These are phyloP conservation scores for Phialophora macrospora DNA, from an alignment of 2,329 filamentous ascomycete genomes.

Conservation along the genomic window DNA sequence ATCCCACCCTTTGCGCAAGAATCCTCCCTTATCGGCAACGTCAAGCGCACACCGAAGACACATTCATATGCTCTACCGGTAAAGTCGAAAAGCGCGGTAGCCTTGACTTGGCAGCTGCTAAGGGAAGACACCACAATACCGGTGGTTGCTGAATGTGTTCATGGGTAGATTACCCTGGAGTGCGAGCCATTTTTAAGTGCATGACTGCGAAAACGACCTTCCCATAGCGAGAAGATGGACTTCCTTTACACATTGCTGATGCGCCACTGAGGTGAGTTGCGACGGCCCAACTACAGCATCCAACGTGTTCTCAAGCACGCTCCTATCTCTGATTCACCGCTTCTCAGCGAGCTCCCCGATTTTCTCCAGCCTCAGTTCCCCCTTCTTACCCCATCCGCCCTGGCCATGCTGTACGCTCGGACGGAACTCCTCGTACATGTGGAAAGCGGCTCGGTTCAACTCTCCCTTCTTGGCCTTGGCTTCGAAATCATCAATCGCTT, in stretches of 20 bases:
- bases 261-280: background rate
- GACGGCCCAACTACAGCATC: constrained; percentile 1
- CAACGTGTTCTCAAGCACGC: background rate
- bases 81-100: too few relatives aligned
- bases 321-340: background rate
- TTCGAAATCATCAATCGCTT: constrained; percentile 25
- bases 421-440: constrained; percentile 79
- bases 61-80: too few relatives aligned
- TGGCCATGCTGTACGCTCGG: constrained; percentile 75
- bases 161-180: too few relatives aligned
- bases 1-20: background rate
- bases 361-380: constrained; percentile 66
- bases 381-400: constrained; percentile 87
- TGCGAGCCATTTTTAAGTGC: too few relatives aligned
- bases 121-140: too few relatives aligned
- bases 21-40: background rate
- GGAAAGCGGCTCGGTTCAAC: constrained; percentile 76
- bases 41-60: too few relatives aligned
- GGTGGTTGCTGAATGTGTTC: too few relatives aligned
- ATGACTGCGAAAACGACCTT: too few relatives aligned
- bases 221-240: too few relatives aligned
- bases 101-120: too few relatives aligned
- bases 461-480: constrained; percentile 53
- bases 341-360: constrained; percentile 50
- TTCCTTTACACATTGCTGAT: background rate